Evolutionary conservation across 163 green algal genomes (phyloP).

Genomic region (Scenedesmus sp.): DNA sequence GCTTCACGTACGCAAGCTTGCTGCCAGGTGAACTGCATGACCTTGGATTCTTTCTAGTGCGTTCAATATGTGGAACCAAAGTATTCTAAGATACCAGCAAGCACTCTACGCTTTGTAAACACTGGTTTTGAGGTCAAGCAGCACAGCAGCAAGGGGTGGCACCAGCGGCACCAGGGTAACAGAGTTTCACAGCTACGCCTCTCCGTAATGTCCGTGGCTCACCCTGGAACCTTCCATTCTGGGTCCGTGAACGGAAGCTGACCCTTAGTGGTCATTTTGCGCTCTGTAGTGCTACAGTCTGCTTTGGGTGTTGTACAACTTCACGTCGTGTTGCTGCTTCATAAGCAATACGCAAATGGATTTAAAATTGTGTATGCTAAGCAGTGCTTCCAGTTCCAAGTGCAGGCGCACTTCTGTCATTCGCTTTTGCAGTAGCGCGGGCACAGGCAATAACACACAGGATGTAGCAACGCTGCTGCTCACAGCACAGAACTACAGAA

Average conservation of each 20-base stretch:
- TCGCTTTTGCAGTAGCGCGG: background rate
- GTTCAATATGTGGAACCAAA: background rate
- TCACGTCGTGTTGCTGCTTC: background rate
- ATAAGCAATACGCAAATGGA: background rate
- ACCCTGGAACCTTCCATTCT: conserved; percentile 80
- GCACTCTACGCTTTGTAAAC: background rate
- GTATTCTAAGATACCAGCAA: background rate
- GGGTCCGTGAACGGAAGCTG: conserved; percentile 70
- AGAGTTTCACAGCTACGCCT: background rate
- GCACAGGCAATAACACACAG: background rate
- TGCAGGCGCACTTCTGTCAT: background rate
- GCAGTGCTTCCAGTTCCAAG: background rate
- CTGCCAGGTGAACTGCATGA: background rate
- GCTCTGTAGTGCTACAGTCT: background rate
- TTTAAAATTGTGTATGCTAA: background rate
- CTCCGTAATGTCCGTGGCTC: background rate
- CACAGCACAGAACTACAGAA: no score
- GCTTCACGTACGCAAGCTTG: background rate
- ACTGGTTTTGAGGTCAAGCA: background rate
- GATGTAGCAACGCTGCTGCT: background rate
- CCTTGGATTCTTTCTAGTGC: background rate
- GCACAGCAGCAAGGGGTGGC: background rate
- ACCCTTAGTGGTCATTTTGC: conserved; percentile 52
- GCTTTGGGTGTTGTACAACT: background rate
- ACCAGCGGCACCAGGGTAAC: background rate